Evolutionary conservation across 805 yeast genomes (phyloP).

Genomic region (Candida stauntonica): DNA sequence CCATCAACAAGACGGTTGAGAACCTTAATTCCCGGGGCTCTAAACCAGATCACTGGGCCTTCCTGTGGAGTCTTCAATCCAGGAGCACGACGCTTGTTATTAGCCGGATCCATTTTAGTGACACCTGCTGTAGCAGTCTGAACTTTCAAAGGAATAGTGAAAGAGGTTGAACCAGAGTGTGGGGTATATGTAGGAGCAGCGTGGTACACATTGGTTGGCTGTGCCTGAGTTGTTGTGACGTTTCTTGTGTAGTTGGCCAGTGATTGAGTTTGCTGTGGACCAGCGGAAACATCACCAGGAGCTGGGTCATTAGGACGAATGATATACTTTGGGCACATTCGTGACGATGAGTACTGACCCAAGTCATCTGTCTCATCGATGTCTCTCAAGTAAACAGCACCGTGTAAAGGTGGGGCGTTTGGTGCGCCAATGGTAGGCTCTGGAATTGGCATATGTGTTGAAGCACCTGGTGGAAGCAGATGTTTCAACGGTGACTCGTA

Average conservation of each 20-base stretch:
- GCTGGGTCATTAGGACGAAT: slow-evolving; percentile 40
- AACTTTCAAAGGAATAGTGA: slow-evolving; percentile 29
- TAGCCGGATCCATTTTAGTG: slow-evolving; percentile 29
- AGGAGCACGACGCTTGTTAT: slow-evolving; percentile 27
- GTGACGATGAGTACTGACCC: slow-evolving; percentile 63
- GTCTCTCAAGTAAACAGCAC: slow-evolving; percentile 81
- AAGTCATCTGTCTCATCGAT: slow-evolving; percentile 76
- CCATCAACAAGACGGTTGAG: slow-evolving; percentile 31
- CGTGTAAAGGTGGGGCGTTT: slow-evolving; percentile 91
- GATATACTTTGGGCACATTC: slow-evolving; percentile 39
- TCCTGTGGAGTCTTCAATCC: slow-evolving; percentile 19
- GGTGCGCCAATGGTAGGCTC: slow-evolving; percentile 77
- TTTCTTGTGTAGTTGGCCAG: slow-evolving; percentile 23
- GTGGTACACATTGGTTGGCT: slow-evolving; percentile 20
- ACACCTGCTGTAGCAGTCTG: slow-evolving; percentile 23
- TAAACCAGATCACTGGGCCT: slow-evolving; percentile 58
- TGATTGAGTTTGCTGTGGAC: slow-evolving; percentile 18
- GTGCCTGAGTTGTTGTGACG: slow-evolving; percentile 8
- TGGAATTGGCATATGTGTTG: slow-evolving; percentile 70
- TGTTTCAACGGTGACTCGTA: slow-evolving; percentile 83
- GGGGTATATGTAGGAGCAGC: slow-evolving; percentile 26
- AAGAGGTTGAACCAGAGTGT: slow-evolving; percentile 28
- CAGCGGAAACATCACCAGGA: slow-evolving; percentile 17
- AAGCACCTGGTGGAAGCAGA: slow-evolving; percentile 70
- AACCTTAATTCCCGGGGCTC: slow-evolving; percentile 57